Evolutionary conservation across 768 basidiomycete species (phyloP).

Genomic region (Serpula lacrymans): DNA sequence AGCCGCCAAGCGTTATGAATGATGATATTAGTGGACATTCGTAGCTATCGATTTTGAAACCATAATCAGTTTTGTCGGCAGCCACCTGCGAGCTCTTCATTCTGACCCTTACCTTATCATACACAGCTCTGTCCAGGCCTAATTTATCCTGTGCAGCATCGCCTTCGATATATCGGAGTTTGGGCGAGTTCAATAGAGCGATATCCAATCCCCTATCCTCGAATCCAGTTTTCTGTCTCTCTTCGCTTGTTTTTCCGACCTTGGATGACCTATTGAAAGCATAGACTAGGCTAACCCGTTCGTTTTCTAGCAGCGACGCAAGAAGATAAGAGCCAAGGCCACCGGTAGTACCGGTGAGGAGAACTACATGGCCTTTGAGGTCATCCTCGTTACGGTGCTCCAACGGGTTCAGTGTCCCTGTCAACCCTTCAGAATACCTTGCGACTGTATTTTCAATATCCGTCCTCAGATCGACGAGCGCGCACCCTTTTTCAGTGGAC

Average conservation of each 20-base stretch:
- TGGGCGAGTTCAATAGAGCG: slow-evolving; percentile 23
- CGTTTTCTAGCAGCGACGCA: slow-evolving; percentile 20
- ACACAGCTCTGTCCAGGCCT: slow-evolving; percentile 23
- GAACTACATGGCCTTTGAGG: slow-evolving; percentile 16
- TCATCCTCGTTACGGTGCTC: slow-evolving; percentile 6
- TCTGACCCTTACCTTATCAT: slow-evolving; percentile 25
- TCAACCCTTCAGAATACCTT: slow-evolving; percentile 26
- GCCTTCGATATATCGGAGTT: slow-evolving; percentile 36
- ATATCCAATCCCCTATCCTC: slow-evolving; percentile 29
- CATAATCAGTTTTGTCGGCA: neutral
- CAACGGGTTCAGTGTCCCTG: slow-evolving; percentile 13
- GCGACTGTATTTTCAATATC: slow-evolving; percentile 35
- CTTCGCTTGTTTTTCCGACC: slow-evolving; percentile 7
- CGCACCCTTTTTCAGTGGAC: neutral
- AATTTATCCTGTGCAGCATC: slow-evolving; percentile 27
- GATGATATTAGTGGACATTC: slow-evolving; percentile 22
- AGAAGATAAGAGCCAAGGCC: slow-evolving; percentile 37
- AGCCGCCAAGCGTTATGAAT: slow-evolving; percentile 40
- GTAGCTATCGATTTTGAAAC: slow-evolving; percentile 7
- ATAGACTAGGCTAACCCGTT: slow-evolving; percentile 25
- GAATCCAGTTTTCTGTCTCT: slow-evolving; percentile 32
- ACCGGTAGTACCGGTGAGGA: slow-evolving; percentile 43
- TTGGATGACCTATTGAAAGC: slow-evolving; percentile 26
- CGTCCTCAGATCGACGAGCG: neutral
- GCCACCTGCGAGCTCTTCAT: neutral